These are phyloP conservation scores for Carpinus fangiana DNA, from an alignment of 306 rosid genomes.

Conservation along the genomic window DNA sequence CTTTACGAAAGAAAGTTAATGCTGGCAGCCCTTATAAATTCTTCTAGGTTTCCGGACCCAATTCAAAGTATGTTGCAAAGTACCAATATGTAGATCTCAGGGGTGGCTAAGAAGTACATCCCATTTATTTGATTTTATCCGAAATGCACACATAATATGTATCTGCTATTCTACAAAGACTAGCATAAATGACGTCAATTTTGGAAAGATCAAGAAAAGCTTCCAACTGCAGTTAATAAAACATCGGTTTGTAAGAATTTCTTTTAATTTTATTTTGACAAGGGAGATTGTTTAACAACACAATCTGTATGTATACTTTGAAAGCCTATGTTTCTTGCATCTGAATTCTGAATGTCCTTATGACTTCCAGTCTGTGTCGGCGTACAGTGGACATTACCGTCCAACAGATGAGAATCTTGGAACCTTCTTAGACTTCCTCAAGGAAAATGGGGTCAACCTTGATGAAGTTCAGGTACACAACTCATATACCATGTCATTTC, in stretches of 20 bases:
- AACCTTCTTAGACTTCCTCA: constrained; percentile 41
- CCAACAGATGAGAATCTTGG: constrained; percentile 40
- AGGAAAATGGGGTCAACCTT: constrained; percentile 34
- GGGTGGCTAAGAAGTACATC: neutral
- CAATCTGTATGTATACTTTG: neutral
- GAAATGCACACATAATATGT: neutral
- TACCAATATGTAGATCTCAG: neutral
- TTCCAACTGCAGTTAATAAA: neutral
- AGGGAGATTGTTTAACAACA: neutral
- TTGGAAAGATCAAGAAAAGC: neutral
- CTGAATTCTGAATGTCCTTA: neutral
- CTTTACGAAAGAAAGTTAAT: neutral
- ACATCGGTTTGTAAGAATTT: neutral
- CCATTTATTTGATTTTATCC: neutral
- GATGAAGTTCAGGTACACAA: constrained; percentile 35
- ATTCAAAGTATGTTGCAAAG: neutral
- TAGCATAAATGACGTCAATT: neutral
- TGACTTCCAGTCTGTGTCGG: constrained; percentile 37
- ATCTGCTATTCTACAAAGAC: neutral
- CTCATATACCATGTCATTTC: neutral
- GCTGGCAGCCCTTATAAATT: neutral
- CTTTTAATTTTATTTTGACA: neutral
- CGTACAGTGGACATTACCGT: constrained; percentile 45
- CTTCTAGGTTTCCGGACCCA: neutral
- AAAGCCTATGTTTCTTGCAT: neutral